phyloP scores from a whole-genome alignment of 2,329 filamentous ascomycete genomes.

The Zarea fungicola region DNA sequence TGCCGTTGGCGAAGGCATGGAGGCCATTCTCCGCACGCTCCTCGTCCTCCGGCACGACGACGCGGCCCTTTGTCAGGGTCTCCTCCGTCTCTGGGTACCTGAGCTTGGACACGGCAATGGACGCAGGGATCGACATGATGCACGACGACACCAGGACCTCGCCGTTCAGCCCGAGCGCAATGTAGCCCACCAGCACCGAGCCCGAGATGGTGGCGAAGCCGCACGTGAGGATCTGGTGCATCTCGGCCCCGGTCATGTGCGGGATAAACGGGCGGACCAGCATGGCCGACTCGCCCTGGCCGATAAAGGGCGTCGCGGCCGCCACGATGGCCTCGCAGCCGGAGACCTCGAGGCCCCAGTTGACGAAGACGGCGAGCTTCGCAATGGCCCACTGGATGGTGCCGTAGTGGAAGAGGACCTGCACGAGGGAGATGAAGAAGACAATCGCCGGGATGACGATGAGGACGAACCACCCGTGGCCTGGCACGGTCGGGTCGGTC shows the following conservation, averaged over 20 bases:
- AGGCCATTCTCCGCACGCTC: conserved; percentile 76
- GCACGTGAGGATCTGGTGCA: conserved; percentile 89
- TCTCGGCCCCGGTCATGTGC: conserved; percentile 78
- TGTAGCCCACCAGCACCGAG: conserved; percentile 80
- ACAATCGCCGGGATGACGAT: conserved; percentile 85
- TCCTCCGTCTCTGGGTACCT: conserved; percentile 86
- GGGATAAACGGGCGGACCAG: conserved; percentile 82
- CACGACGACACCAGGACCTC: conserved; percentile 86
- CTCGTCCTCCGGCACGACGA: conserved; percentile 74
- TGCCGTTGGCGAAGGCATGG: conserved; percentile 78
- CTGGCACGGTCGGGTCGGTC: conserved; percentile 36
- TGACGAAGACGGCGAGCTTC: conserved; percentile 87
- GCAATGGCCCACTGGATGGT: conserved; percentile 83
- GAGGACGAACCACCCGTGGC: conserved; percentile 64
- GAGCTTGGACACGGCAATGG: conserved; percentile 82
- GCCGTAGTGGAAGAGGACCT: conserved; percentile 76
- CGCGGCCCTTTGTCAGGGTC: conserved; percentile 73
- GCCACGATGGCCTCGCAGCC: conserved; percentile 90
- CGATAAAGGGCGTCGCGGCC: conserved; percentile 88
- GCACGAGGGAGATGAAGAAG: conserved; percentile 92
- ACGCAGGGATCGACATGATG: conserved; percentile 93
- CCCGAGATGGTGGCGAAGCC: conserved; percentile 92
- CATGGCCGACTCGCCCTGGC: conserved; percentile 91
- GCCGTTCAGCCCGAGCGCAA: conserved; percentile 73
- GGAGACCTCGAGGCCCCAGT: conserved; percentile 81